Conservation (phyloP, 2,329 filamentous ascomycete genomes). For the Dactylellina haptotyla region DNA sequence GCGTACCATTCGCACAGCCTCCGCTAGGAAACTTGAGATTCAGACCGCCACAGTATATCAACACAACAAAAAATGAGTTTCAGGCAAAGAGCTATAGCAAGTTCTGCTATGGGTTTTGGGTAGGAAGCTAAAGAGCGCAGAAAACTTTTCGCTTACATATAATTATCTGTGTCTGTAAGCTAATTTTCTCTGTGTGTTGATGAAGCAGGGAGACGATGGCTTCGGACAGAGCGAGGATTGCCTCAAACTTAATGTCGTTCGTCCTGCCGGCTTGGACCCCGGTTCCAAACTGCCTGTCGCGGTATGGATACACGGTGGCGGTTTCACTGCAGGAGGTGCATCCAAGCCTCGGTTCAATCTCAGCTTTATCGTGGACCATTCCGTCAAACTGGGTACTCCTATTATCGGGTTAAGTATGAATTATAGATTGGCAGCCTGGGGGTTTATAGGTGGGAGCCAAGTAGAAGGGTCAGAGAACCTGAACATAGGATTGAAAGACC, state of each 20-base stretch:
- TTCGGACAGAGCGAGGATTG: constrained; percentile 58
- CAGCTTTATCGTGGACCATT: constrained; percentile 69
- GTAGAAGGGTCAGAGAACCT: constrained; percentile 63
- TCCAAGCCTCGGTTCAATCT: constrained; percentile 72
- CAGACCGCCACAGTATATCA: constrained; percentile 60
- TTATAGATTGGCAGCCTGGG: constrained; percentile 67
- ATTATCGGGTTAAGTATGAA: constrained; percentile 68
- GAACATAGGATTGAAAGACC: constrained; percentile 74
- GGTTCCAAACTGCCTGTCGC: constrained; percentile 58
- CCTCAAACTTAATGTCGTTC: constrained; percentile 60
- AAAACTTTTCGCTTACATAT: constrained; percentile 54
- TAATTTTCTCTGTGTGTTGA: no score
- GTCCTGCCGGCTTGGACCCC: constrained; percentile 47
- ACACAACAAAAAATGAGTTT: constrained; percentile 50
- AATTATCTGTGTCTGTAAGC: no score
- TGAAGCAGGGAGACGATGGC: constrained; percentile 4
- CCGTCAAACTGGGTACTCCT: constrained; percentile 66
- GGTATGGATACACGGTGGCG: constrained; percentile 63
- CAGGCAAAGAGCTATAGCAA: constrained; percentile 58
- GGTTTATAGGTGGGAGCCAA: constrained; percentile 66
- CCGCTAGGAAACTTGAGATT: constrained; percentile 67
- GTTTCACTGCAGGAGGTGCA: constrained; percentile 65
- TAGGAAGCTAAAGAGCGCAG: constrained; percentile 22
- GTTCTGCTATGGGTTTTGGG: constrained; percentile 58
- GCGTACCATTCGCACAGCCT: constrained; percentile 69